Conservation (phyloP, 2,329 filamentous ascomycete species). For the Drechslerella dactyloides region DNA sequence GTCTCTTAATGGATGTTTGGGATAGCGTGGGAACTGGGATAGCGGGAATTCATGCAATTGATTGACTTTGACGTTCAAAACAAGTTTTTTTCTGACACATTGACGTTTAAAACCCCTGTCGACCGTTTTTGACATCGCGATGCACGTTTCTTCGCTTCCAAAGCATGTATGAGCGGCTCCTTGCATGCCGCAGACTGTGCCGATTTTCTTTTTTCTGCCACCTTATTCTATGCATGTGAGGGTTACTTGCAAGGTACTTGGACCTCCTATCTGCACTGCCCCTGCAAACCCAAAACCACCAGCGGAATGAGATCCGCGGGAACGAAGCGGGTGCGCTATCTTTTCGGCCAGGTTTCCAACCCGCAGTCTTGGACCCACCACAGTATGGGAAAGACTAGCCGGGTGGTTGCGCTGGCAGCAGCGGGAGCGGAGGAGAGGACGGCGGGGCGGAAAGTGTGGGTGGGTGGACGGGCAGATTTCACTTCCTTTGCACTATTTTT, state of each 20-base stretch:
- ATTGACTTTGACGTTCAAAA: slow-evolving; percentile 11
- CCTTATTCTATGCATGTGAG: neutral
- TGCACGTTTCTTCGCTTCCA: slow-evolving; percentile 6
- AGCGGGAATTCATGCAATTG: neutral
- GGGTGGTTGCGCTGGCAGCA: slow-evolving; percentile 37
- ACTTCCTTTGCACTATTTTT: neutral
- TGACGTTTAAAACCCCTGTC: neutral
- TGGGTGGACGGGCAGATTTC: neutral
- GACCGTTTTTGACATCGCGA: slow-evolving; percentile 16
- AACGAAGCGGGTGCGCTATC: slow-evolving; percentile 37
- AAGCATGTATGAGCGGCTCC: neutral
- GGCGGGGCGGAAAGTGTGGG: slow-evolving; percentile 9
- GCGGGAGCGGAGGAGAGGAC: slow-evolving; percentile 15
- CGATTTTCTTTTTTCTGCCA: neutral
- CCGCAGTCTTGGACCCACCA: slow-evolving; percentile 23
- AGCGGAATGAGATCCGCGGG: slow-evolving; percentile 40
- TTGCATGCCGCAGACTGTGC: slow-evolving; percentile 4
- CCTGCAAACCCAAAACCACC: neutral
- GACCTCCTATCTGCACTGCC: neutral
- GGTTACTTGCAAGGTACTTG: no score
- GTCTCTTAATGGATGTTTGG: neutral
- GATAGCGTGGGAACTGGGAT: neutral
- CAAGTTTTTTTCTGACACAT: neutral
- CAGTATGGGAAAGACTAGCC: slow-evolving; percentile 45
- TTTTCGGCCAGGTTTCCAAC: slow-evolving; percentile 5